phyloP scores from a whole-genome alignment of 306 rosid genomes.

The Hippophae tibetana region DNA sequence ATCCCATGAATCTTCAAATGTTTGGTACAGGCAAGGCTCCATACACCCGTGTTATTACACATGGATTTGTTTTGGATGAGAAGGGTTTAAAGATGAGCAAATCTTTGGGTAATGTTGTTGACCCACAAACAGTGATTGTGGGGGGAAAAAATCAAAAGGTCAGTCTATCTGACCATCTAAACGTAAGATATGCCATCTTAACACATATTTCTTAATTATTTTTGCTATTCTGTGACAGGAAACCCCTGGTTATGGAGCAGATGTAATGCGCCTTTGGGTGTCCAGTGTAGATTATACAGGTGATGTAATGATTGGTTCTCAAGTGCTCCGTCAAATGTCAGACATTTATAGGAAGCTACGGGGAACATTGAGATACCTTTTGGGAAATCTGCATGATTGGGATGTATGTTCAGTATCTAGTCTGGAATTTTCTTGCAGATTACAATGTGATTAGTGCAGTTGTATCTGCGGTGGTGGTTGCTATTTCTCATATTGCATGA shows the following conservation, averaged over 20 bases:
- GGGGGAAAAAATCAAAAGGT: conserved; percentile 96
- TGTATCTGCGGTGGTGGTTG: conserved; percentile 5
- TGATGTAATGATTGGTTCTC: conserved; percentile 82
- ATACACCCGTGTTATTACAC: conserved; percentile 78
- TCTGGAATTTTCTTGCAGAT: not conserved
- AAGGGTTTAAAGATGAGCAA: conserved; percentile 98
- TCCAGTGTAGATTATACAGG: conserved; percentile 95
- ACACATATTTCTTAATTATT: conserved; percentile 8
- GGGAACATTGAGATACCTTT: conserved; percentile 93
- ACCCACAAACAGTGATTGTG: conserved; percentile 76
- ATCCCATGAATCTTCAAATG: conserved; percentile 18
- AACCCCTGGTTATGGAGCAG: conserved; percentile 93
- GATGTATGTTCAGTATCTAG: conserved; percentile 39
- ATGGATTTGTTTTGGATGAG: conserved; percentile 96
- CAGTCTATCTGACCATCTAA: conserved; percentile 15
- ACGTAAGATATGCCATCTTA: conserved; percentile 7
- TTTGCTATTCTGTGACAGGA: conserved; percentile 45
- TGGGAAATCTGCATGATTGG: conserved; percentile 99
- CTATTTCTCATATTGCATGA: conserved; percentile 14
- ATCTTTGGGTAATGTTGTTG: conserved; percentile 93
- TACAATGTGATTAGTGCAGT: conserved; percentile 1
- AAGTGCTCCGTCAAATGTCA: conserved; percentile 95
- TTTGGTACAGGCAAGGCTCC: conserved; percentile 83
- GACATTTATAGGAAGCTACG: conserved; percentile 91
- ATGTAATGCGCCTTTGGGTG: conserved; percentile 95